Percentiles rank a stretch among this genome's conserved stretches.
Conservation (phyloP, 805 yeast genomes). For the Yamadazyma akitaensis region DNA sequence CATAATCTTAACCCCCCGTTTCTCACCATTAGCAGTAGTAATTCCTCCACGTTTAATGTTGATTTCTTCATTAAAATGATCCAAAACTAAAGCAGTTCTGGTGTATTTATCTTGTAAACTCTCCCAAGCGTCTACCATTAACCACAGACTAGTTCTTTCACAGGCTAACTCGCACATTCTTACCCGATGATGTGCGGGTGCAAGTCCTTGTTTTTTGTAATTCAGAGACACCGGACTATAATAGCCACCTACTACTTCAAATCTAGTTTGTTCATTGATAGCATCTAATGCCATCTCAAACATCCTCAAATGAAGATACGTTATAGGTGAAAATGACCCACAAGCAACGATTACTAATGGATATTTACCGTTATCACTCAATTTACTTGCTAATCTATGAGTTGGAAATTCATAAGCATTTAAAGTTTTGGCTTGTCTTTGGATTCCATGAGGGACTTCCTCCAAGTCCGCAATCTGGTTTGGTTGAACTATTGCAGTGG, state of each 20-base stretch:
- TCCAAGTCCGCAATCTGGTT: slow-evolving; percentile 75
- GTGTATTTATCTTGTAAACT: slow-evolving; percentile 86
- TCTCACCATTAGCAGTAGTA: slow-evolving; percentile 37
- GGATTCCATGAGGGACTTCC: slow-evolving; percentile 94
- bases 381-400: slow-evolving; percentile 70
- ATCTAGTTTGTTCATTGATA: slow-evolving; percentile 84
- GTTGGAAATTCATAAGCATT: slow-evolving; percentile 78
- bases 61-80: slow-evolving; percentile 94
- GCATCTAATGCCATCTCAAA: slow-evolving; percentile 98
- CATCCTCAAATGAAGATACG: slow-evolving; percentile 93
- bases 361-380: slow-evolving; percentile 71
- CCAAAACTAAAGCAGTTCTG: slow-evolving; percentile 91
- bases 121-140: slow-evolving; percentile 99
- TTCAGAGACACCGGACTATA: slow-evolving; percentile 93
- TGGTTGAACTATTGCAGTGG: slow-evolving; percentile 9
- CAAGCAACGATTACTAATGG: slow-evolving; percentile 96
- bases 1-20: slow-evolving; percentile 89
- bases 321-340: slow-evolving; percentile 94
- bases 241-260: slow-evolving; percentile 95
- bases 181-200: slow-evolving; percentile 84
- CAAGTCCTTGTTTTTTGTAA: slow-evolving; percentile 89
- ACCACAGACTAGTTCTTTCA: slow-evolving; percentile 94
- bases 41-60: slow-evolving; percentile 90
- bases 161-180: slow-evolving; percentile 98
- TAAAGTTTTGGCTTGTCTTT: slow-evolving; percentile 75